Base-by-base conservation (phyloP, 768 basidiomycete genomes). In the Chalciporus pseudorubinellus region DNA sequence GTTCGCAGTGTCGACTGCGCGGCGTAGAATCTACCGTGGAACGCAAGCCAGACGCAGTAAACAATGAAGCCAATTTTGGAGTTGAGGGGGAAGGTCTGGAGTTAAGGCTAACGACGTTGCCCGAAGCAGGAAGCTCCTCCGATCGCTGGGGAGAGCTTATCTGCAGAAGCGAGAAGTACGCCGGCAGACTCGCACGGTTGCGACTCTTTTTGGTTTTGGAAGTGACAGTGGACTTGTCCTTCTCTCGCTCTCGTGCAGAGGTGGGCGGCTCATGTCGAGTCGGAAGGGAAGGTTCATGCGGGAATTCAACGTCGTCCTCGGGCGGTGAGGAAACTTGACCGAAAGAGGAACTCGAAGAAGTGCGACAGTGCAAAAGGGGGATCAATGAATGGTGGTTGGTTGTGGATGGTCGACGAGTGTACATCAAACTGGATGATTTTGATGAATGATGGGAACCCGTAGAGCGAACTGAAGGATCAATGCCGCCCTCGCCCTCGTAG, bases 91-190 rank as follows among this genome's bases (percentile, higher is more conserved):
- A 83, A 14, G 72, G 70, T 22, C 77, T 80, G 33, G 74, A 66
- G 34, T 56, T 38, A 54, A 55, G 59, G 44, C 53, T 52, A 55
- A 74, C 68, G 22, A 77, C 77, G 55, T 74, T 69, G 33, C 68
- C 74, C 42, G 81, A 79, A 40, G 79, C 77, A 44, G 79, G 74
- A 33, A 55, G 53, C 39, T 46, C 59, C 18, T 48, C 77, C 49
- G 58, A 61, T 71, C 46, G 80, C 74, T 40, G 72, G 51, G 59
- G 68, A 44, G 74, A 75, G 56, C 69, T 71, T 58, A 82, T 72
- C 63, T 83, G 80, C 34, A 90, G 76, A 51, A 88, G 75, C 42
- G 85, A 87, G 66, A 90, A 90, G 68, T 82, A 87, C 18, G 85
- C 80, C 19, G 87, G 87, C 24, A 90, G 78, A 64, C 83, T 85